These are phyloP conservation scores for Amylostereum areolatum DNA, from an alignment of 1,284 basidiomycete genomes.

Conservation along the genomic window DNA sequence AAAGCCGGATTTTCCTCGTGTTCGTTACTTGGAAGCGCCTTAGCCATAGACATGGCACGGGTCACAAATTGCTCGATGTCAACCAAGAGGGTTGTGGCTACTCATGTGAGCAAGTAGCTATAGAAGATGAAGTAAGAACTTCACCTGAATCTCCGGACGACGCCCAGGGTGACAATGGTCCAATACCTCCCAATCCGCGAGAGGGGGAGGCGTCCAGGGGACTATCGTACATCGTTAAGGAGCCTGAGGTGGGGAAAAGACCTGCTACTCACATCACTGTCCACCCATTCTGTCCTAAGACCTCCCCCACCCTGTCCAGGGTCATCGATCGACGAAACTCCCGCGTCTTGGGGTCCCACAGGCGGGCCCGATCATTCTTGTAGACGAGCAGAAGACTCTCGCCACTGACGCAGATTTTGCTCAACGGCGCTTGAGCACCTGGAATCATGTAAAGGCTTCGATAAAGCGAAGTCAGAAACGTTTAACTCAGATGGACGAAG, in stretches of 20 bases:
- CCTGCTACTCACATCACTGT: constrained; percentile 47
- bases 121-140: constrained; percentile 1
- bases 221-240: constrained; percentile 5
- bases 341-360: constrained; percentile 84
- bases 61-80: constrained; percentile 23
- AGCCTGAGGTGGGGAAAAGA: not conserved
- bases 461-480: constrained; percentile 60
- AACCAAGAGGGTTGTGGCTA: constrained; percentile 23
- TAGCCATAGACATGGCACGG: constrained; percentile 9
- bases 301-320: constrained; percentile 69
- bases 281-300: constrained; percentile 71
- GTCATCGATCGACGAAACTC: constrained; percentile 86
- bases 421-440: constrained; percentile 63
- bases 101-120: not conserved
- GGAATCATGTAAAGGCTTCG: constrained; percentile 34
- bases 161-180: constrained; percentile 2
- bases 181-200: not conserved
- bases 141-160: constrained; percentile 16
- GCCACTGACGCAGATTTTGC: constrained; percentile 59
- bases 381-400: constrained; percentile 79
- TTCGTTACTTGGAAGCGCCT: constrained; percentile 1
- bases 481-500: constrained; percentile 8
- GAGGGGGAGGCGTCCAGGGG: constrained; percentile 1
- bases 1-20: constrained; percentile 1
- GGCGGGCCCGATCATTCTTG: constrained; percentile 67